phyloP scores from a whole-genome alignment of 768 basidiomycete species.

The Amanita subjunquillea region DNA sequence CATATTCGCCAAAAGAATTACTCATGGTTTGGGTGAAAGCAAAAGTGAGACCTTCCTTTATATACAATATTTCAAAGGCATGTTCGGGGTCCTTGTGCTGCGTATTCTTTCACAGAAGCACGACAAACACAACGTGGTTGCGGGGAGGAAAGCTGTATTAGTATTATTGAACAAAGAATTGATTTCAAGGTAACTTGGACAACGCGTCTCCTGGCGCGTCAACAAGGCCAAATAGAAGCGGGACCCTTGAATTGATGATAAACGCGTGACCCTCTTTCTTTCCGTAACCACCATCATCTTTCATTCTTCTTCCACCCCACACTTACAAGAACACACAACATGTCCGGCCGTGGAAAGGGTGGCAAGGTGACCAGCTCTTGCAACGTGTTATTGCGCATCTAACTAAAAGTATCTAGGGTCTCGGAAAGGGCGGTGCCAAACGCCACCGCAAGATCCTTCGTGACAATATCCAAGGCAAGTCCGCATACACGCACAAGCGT shows the following conservation, averaged over 20 bases:
- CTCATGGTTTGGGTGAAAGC: background rate
- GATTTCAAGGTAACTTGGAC: too few relatives aligned
- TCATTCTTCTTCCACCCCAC: background rate
- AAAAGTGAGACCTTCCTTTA: background rate
- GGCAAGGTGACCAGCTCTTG: conserved; percentile 41
- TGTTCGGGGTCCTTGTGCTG: too few relatives aligned
- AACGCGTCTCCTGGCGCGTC: conserved; percentile 17
- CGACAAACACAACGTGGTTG: too few relatives aligned
- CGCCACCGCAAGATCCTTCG: conserved; percentile 76
- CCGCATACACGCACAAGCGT: background rate
- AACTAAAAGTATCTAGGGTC: conserved; percentile 33
- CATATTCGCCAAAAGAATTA: conserved; percentile 9
- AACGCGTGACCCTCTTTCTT: conserved; percentile 21
- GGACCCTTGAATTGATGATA: conserved; percentile 22
- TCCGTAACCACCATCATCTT: conserved; percentile 22
- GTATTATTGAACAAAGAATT: too few relatives aligned
- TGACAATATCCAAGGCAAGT: conserved; percentile 65
- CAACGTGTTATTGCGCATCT: background rate
- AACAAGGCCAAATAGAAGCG: conserved; percentile 28
- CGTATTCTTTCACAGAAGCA: too few relatives aligned
- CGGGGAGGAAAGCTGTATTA: too few relatives aligned
- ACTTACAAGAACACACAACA: conserved; percentile 16
- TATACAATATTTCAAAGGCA: background rate
- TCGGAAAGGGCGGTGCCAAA: conserved; percentile 74
- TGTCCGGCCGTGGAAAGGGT: conserved; percentile 77